Percentiles rank a stretch among this genome's conserved stretches.
These are phyloP conservation scores for Trichoderma koningii DNA, from an alignment of 2,329 filamentous ascomycete genomes.

Conservation along the genomic window DNA sequence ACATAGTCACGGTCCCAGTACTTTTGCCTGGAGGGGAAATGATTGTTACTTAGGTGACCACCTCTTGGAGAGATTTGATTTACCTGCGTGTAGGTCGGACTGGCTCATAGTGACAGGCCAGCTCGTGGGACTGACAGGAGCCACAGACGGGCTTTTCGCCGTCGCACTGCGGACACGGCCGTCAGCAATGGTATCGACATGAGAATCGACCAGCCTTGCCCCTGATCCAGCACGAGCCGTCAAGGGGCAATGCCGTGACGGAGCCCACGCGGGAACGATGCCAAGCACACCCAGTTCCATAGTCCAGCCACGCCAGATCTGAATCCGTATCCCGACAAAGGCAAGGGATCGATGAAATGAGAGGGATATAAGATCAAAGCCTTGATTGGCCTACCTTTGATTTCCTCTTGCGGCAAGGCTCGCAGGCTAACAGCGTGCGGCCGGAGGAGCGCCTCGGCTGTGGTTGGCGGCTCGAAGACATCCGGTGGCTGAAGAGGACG, in stretches of 20 bases:
- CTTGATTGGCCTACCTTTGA: slow-evolving; percentile 17
- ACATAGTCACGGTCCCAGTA: slow-evolving; percentile 28
- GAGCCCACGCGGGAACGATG: no score
- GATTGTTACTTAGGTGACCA: no score
- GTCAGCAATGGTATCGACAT: background rate
- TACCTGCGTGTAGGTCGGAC: slow-evolving; percentile 20
- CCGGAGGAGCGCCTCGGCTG: slow-evolving; percentile 18
- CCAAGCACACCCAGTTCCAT: no score
- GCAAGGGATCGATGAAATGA: background rate
- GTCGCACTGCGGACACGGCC: slow-evolving; percentile 14
- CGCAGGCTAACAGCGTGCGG: slow-evolving; percentile 24
- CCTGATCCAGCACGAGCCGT: background rate
- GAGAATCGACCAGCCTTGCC: background rate
- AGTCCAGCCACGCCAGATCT: no score
- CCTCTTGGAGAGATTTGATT: no score
- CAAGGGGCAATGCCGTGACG: no score
- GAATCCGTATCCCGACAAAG: background rate
- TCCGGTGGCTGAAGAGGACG: background rate
- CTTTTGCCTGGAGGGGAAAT: slow-evolving; percentile 12
- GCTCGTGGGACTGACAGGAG: slow-evolving; percentile 19
- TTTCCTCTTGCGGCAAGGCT: slow-evolving; percentile 28
- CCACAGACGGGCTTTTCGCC: slow-evolving; percentile 24
- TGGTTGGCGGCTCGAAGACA: slow-evolving; percentile 28
- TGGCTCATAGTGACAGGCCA: slow-evolving; percentile 18
- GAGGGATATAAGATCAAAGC: background rate